Conservation (phyloP, 2,329 filamentous ascomycete species). For the Venturia carpophila region DNA sequence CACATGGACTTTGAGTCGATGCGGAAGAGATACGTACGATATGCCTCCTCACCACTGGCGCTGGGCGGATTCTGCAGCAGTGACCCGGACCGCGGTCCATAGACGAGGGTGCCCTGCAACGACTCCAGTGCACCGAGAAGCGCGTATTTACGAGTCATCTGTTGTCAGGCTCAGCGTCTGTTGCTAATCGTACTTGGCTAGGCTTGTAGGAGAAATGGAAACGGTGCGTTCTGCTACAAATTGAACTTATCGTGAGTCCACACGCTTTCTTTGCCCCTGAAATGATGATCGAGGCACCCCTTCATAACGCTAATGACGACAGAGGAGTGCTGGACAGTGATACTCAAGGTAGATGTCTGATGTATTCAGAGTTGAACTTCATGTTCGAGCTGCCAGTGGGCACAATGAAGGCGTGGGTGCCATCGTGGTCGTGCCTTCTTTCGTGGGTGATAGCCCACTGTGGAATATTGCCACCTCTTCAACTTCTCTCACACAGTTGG, state of each 20-base stretch:
- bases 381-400: background rate
- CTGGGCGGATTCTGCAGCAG: background rate
- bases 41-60: background rate
- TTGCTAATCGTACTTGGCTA: background rate
- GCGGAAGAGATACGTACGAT: background rate
- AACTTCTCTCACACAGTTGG: background rate
- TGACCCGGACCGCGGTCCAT: background rate
- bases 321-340: background rate
- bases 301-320: background rate
- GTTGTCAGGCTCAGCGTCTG: background rate
- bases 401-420: background rate
- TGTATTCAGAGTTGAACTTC: background rate
- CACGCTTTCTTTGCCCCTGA: background rate
- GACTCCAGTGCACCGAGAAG: background rate
- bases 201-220: background rate
- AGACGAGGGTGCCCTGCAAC: background rate
- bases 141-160: background rate
- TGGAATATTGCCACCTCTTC: background rate
- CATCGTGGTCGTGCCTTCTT: conserved; percentile 3
- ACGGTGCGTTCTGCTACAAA: background rate
- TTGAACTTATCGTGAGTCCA: background rate
- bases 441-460: background rate
- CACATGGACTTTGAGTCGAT: background rate
- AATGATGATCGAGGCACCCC: background rate
- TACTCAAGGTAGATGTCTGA: background rate